Percentiles rank a stretch among this genome's conserved stretches.
Conservation (phyloP, 768 basidiomycete genomes). For the Tylopilus vinaceipallidus region DNA sequence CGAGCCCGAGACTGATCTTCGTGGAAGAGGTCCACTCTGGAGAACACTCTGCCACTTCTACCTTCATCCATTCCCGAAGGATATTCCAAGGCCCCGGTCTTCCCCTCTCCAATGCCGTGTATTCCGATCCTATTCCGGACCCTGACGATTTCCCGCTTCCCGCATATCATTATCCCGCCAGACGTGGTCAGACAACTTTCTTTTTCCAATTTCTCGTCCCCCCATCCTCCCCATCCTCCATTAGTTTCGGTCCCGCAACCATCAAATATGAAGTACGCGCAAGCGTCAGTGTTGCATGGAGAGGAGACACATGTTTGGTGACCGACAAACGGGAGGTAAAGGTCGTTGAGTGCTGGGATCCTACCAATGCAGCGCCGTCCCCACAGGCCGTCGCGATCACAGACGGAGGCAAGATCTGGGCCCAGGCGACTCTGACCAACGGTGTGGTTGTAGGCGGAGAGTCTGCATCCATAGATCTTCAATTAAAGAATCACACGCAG, state of each 20-base stretch:
- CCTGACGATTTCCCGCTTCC: conserved; percentile 63
- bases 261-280: conserved; percentile 74
- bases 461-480: conserved; percentile 68
- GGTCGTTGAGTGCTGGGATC: conserved; percentile 55
- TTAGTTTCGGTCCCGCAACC: conserved; percentile 66
- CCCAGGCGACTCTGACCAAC: conserved; percentile 64
- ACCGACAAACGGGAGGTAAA: conserved; percentile 59
- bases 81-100: conserved; percentile 80
- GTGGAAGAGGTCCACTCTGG: conserved; percentile 66
- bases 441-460: conserved; percentile 65
- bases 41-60: conserved; percentile 78
- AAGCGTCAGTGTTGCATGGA: conserved; percentile 72
- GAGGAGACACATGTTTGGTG: conserved; percentile 68
- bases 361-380: conserved; percentile 32
- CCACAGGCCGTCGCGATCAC: conserved; percentile 66
- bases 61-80: conserved; percentile 67
- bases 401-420: conserved; percentile 79
- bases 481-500: conserved; percentile 78
- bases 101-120: conserved; percentile 82
- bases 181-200: conserved; percentile 76
- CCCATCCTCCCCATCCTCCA: conserved; percentile 62
- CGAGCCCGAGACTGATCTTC: conserved; percentile 8
- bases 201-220: conserved; percentile 78
- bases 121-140: conserved; percentile 46
- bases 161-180: conserved; percentile 64